These are phyloP conservation scores for Mycosphaerella sp. DNA, from an alignment of 2,329 filamentous ascomycete species.

Conservation along the genomic window DNA sequence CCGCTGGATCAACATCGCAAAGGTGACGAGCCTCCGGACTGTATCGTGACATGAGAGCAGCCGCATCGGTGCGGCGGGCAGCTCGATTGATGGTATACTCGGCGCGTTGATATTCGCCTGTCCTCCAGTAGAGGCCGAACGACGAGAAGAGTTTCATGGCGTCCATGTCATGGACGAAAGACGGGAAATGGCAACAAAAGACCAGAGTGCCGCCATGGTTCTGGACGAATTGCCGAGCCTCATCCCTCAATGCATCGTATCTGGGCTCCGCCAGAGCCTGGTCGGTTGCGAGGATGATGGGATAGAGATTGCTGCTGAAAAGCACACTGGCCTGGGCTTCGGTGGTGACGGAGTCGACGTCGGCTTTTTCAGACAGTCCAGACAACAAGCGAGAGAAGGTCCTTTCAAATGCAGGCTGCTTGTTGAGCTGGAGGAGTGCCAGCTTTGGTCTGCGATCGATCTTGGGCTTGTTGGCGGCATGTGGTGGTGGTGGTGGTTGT, in stretches of 20 bases:
- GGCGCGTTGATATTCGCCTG: conserved; percentile 22
- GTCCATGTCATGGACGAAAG: conserved; percentile 7
- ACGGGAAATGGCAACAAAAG: conserved; percentile 20
- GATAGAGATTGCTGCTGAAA: conserved; percentile 2
- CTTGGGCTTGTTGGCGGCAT: neutral
- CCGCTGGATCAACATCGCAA: conserved; percentile 9
- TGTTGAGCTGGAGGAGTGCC: conserved; percentile 19
- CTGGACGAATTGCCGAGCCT: conserved; percentile 17
- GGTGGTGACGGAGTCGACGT: conserved; percentile 16
- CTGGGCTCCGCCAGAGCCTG: conserved; percentile 13
- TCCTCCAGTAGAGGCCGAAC: conserved; percentile 18
- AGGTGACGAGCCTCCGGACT: conserved; percentile 23
- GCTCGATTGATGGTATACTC: conserved; percentile 17
- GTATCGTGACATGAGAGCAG: conserved; percentile 11
- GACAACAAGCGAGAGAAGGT: conserved; percentile 11
- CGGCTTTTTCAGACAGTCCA: conserved; percentile 10
- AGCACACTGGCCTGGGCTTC: conserved; percentile 11
- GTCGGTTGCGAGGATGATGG: conserved; percentile 17
- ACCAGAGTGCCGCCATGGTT: conserved; percentile 18
- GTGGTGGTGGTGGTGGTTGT: conserved; percentile 1
- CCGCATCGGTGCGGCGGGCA: conserved; percentile 9
- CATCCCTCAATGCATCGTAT: conserved; percentile 6
- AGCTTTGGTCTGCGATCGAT: conserved; percentile 8
- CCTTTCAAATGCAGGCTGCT: conserved; percentile 18
- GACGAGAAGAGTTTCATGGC: conserved; percentile 17